phyloP scores from a whole-genome alignment of 768 basidiomycete species.

The Kwoniella newhampshirensis region DNA sequence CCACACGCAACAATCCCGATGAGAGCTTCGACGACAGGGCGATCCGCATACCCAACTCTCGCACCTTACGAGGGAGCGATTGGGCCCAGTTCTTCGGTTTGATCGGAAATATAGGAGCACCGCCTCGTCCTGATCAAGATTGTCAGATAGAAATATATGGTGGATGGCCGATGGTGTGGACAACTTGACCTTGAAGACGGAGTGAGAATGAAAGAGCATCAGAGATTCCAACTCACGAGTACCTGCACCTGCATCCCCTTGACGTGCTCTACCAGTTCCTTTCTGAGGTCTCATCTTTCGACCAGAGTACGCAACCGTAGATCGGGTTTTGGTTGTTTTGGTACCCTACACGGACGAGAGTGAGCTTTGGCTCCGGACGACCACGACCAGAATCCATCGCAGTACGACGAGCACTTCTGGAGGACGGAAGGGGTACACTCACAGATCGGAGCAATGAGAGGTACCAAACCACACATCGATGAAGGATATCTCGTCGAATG shows the following conservation, averaged over 20 bases:
- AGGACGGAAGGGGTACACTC: neutral
- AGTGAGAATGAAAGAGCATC: neutral
- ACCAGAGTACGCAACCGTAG: conserved; percentile 84
- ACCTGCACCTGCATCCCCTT: conserved; percentile 71
- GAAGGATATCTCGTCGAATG: conserved; percentile 85
- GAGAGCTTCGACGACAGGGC: conserved; percentile 80
- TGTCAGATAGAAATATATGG: neutral
- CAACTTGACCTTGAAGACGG: neutral
- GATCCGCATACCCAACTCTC: conserved; percentile 87
- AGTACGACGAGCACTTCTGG: no score
- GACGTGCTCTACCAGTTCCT: conserved; percentile 81
- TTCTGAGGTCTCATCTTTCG: conserved; percentile 88
- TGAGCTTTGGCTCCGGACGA: neutral
- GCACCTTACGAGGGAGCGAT: conserved; percentile 86
- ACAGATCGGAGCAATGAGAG: conserved; percentile 78
- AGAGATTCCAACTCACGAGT: conserved; percentile 42
- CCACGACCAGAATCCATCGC: neutral
- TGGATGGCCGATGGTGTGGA: neutral
- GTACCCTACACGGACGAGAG: conserved; percentile 60
- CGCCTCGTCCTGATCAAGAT: conserved; percentile 64
- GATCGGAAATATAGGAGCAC: conserved; percentile 88
- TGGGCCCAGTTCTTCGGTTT: conserved; percentile 90
- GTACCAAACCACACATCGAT: conserved; percentile 85
- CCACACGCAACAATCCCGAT: conserved; percentile 71
- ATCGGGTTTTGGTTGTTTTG: conserved; percentile 85